phyloP scores from a whole-genome alignment of 108 stramenopile genomes.

The Parietichytrium sp. region DNA sequence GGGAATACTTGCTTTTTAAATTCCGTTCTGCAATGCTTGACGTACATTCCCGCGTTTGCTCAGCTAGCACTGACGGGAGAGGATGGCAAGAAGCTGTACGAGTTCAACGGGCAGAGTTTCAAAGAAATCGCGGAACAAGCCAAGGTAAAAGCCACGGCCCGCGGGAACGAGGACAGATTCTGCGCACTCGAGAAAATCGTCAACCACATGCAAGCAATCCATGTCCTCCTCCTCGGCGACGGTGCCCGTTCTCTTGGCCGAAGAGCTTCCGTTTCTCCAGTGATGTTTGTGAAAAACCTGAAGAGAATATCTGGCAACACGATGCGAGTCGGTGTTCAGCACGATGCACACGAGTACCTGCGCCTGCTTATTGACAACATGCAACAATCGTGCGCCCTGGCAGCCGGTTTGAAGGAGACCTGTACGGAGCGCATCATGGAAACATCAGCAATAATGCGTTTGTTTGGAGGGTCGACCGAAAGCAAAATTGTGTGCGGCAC shows the following conservation, averaged over 20 bases:
- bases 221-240: background rate
- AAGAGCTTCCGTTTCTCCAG: background rate
- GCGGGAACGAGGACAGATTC: background rate
- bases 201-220: constrained; percentile 20
- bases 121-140: background rate
- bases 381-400: constrained; percentile 62
- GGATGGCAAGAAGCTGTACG: background rate
- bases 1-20: constrained; percentile 98
- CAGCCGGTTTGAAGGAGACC: constrained; percentile 41
- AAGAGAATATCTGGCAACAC: constrained; percentile 69
- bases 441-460: constrained; percentile 80
- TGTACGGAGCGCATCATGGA: constrained; percentile 71
- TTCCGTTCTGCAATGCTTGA: constrained; percentile 84
- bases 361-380: constrained; percentile 86
- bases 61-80: constrained; percentile 55
- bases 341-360: constrained; percentile 96
- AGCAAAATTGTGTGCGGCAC: constrained; percentile 73
- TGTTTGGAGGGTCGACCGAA: constrained; percentile 89
- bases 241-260: background rate
- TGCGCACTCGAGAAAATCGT: background rate
- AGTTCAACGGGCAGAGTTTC: too few relatives aligned
- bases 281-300: constrained; percentile 65
- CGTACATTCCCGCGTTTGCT: constrained; percentile 78
- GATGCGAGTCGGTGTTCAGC: constrained; percentile 87
- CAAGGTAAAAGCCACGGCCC: background rate